Evolutionary conservation across 306 rosid species (phyloP).

Genomic region (Cicer arietinum): DNA sequence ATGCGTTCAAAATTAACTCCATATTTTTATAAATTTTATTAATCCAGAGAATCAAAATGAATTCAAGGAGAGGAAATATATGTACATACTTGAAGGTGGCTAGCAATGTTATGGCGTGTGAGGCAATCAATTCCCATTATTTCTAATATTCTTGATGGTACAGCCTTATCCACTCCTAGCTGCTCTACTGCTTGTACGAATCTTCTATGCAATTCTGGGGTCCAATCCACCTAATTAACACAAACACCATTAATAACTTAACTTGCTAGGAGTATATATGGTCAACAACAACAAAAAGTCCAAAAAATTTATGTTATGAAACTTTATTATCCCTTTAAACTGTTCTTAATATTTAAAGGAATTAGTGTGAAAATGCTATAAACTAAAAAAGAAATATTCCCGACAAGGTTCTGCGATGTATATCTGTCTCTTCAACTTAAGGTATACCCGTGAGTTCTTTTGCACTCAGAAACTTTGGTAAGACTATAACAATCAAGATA

Average conservation of each 20-base stretch:
- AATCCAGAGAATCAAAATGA: neutral
- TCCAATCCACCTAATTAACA: conserved; percentile 89
- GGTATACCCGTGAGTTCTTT: conserved; percentile 54
- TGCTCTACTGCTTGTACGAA: conserved; percentile 99
- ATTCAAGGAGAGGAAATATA: neutral
- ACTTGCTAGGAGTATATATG: too few relatives aligned
- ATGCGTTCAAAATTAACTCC: neutral
- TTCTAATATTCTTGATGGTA: conserved; percentile 95
- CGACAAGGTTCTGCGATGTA: neutral
- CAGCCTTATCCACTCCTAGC: conserved; percentile 96
- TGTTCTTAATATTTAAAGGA: neutral
- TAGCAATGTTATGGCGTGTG: conserved; percentile 98
- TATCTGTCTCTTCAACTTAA: conserved; percentile 22
- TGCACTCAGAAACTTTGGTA: conserved; percentile 29
- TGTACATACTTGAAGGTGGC: conserved; percentile 87
- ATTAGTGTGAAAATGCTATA: neutral
- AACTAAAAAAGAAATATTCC: neutral
- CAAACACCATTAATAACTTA: neutral
- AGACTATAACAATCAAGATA: conserved; percentile 35
- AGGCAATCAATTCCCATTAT: conserved; percentile 97
- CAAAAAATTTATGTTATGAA: too few relatives aligned
- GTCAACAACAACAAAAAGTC: too few relatives aligned
- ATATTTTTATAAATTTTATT: neutral
- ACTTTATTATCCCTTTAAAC: neutral
- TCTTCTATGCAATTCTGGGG: conserved; percentile 89